Base-by-base conservation (phyloP, 176 grass and related monocot species). In the Urochloa ruziziensis region DNA sequence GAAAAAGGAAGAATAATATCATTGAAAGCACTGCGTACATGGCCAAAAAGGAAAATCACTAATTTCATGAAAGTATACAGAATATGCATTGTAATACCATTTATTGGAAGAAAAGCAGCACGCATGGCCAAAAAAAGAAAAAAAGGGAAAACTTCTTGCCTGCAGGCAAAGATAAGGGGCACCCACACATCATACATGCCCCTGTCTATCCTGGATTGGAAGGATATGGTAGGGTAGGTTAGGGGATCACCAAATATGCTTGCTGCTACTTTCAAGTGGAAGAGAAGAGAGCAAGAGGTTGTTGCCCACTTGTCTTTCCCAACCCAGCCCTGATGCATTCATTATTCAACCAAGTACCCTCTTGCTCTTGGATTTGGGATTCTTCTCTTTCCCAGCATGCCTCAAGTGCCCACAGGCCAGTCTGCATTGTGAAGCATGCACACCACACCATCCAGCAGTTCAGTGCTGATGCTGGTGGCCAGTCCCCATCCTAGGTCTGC, bases 401-500 rank as follows among this genome's bases (percentile, higher is more conserved):
- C 52, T 21, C 25, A 34, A 44, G 46, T 53, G 5, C 73, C 30
- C 24, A 19, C 17, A 42, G 4, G 67, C 15, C 76, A 72, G 30
- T 51, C 24, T 42, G 33, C 42, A 8, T 71, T 70, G 39, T 25
- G 12, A 25, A 44, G n/a, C 40, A 61, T 61, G 58, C 58, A 61
- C 58, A 61, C 58, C 67, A 70, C 33, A 48, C 60, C 60, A 74
- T 74, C 67, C 68, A 24, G 46, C 78, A 25, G 52, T 75, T 56
- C 70, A 24, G 43, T 74, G 39, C 53, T 13, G 83, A 86, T 94
- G 69, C 48, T 11, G 89, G 92, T 94, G 49, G 70, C 58, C 77
- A 63, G 92, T 94, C 92, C 54, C 34, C 44, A 87, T 94, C 92
- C 17, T 23, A 83, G 79, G 49, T 74, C 61, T 84, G 75, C 81